Conservation (phyloP, 208 protist species). For the Jaenimonas drosophilae region DNA sequence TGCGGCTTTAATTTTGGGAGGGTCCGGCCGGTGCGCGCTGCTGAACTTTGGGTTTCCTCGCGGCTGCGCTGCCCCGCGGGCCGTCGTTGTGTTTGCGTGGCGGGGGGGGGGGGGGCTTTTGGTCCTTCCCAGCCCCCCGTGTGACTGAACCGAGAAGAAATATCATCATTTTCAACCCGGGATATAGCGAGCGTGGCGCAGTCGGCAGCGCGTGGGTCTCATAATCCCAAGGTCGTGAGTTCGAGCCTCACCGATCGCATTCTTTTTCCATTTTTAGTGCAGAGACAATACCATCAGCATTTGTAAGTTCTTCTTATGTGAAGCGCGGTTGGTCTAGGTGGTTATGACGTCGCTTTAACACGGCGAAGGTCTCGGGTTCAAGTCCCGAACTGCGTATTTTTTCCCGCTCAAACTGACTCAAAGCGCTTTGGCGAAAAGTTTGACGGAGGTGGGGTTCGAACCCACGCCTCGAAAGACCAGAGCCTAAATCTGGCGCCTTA, state of each 20-base stretch:
- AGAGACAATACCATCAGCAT: too few species aligned
- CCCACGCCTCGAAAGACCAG: conserved; percentile 65
- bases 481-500: conserved; percentile 74
- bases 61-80: too few species aligned
- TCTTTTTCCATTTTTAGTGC: too few species aligned
- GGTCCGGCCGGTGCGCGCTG: too few species aligned
- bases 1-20: too few species aligned
- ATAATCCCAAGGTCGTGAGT: conserved; percentile 95
- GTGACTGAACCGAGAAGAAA: too few species aligned
- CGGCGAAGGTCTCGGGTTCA: conserved; percentile 43
- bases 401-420: conserved; percentile 1
- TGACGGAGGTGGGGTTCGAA: conserved; percentile 65
- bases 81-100: too few species aligned
- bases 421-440: conserved; percentile 6
- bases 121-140: too few species aligned
- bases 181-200: conserved; percentile 85
- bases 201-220: conserved; percentile 93
- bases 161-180: too few species aligned
- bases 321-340: conserved; percentile 39
- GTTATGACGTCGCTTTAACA: conserved; percentile 55
- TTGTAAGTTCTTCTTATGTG: background rate
- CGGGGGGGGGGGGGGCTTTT: too few species aligned
- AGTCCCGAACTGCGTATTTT: conserved; percentile 28
- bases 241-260: conserved; percentile 77
- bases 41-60: too few species aligned